Percentiles rank a stretch among this genome's conserved stretches.
Evolutionary conservation across 2,329 filamentous ascomycete species (phyloP).

Genomic region (Sporothrix inflata): DNA sequence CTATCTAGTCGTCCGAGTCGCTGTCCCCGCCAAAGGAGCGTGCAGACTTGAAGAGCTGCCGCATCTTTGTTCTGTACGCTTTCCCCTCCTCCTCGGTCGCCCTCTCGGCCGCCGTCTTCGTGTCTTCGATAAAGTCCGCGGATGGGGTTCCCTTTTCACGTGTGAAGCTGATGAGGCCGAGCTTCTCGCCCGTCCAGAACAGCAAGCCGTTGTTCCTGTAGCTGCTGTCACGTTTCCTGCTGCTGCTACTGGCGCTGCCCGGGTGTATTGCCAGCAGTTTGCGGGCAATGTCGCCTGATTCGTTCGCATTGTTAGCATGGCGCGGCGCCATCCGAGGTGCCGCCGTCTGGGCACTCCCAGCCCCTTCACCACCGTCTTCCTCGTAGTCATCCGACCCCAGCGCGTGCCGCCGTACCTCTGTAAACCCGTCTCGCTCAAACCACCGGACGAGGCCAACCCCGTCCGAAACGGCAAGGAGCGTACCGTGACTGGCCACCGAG

Average conservation of each 20-base stretch:
- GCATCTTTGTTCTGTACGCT: slow-evolving; percentile 71
- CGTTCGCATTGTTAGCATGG: slow-evolving; percentile 37
- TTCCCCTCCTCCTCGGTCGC: slow-evolving; percentile 60
- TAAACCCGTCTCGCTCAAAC: slow-evolving; percentile 82
- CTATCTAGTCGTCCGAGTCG: slow-evolving; percentile 17
- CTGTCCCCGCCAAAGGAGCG: slow-evolving; percentile 53
- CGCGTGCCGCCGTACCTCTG: slow-evolving; percentile 58
- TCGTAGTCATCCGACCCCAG: slow-evolving; percentile 47
- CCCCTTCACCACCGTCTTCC: slow-evolving; percentile 50
- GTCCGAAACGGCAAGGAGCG: slow-evolving; percentile 80
- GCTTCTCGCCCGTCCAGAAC: slow-evolving; percentile 84
- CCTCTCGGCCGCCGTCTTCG: slow-evolving; percentile 50
- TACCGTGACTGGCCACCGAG: slow-evolving; percentile 79
- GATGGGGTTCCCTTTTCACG: slow-evolving; percentile 52
- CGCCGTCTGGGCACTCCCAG: not conserved
- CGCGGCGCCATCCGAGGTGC: slow-evolving; percentile 30
- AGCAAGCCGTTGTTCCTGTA: slow-evolving; percentile 69
- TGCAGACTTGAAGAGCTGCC: slow-evolving; percentile 75
- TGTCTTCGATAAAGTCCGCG: slow-evolving; percentile 55
- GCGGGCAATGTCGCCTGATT: slow-evolving; percentile 73
- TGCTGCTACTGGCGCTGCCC: slow-evolving; percentile 34
- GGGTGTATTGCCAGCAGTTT: slow-evolving; percentile 70
- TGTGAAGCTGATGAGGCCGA: slow-evolving; percentile 73
- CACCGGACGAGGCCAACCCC: slow-evolving; percentile 84
- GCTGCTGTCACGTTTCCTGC: slow-evolving; percentile 30